Evolutionary conservation across 305 asterid genomes (phyloP), one percentile per base, ranked within the genome.

Genomic region (Ilex paraguariensis): DNA sequence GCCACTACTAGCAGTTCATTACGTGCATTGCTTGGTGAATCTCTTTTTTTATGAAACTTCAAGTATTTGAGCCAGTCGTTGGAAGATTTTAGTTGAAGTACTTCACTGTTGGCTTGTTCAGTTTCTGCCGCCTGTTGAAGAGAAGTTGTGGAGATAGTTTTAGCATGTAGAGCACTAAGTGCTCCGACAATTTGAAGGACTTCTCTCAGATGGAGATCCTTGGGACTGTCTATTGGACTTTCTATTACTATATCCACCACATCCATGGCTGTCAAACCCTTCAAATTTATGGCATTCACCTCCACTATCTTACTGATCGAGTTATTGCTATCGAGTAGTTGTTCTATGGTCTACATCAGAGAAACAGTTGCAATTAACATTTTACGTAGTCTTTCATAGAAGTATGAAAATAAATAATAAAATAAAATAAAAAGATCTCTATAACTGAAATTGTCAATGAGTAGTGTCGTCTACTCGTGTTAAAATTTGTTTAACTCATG

Each of bases 11-110:
- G 21, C 21, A 17, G 21, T 17, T 17, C 21, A 17, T 17, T 17
- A 17, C 21, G 21, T 17, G 21, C 21, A 17, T 17, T 17, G 21
- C 69, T 59, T 0, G 85, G 78, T 0, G 78, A 71, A 31, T 80
- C 85, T 62, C 53, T 68, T 15, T 68, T 65, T 59, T 13, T 67
- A 28, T 73, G 67, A 63, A 73, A 80, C 17, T 69, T 69, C 63
- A 80, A 77, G 67, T 70, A 75, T 13, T 73, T 60, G 28, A 72
- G 15, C 67, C 72, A 79, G 54, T 74, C 46, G 30, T 46, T 54
- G 7, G 68, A 55, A 16, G 48, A 48, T 17, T 17, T 17, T 17
- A 17, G 1, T 17, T 1, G 21, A 17, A 17, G 21, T 17, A 17
- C 21, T 17, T 1, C 21, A 17, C 21, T 17, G 49, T 7, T 39